A percentile compares a stretch with the other conserved stretches of the same genome.
phyloP scores from a whole-genome alignment of 176 grass and related monocot genomes.

The Areca catechu region DNA sequence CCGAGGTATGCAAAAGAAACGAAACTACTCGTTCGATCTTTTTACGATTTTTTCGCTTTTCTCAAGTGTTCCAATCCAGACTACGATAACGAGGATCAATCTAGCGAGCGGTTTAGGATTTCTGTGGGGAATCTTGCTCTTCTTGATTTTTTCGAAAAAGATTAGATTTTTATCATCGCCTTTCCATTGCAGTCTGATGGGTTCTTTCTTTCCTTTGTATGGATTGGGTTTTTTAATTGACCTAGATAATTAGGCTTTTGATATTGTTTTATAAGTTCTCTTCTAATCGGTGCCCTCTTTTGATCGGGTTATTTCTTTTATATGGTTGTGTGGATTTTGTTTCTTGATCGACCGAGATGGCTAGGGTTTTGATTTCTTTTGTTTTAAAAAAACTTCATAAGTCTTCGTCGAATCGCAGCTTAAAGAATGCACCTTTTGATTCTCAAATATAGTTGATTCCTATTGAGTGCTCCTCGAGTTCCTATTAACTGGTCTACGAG shows the following conservation, averaged over 20 bases:
- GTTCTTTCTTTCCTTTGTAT: neutral
- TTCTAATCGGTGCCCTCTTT: no score
- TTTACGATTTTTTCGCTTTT: neutral
- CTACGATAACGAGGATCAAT: no score
- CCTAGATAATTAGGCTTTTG: neutral
- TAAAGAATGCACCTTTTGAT: slow-evolving; percentile 42
- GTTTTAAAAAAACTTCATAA: no score
- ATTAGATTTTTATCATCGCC: neutral
- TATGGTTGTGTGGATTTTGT: no score
- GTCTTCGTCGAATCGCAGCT: slow-evolving; percentile 25
- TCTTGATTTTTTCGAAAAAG: neutral
- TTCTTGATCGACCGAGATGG: no score
- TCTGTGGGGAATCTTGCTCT: neutral
- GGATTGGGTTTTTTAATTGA: neutral
- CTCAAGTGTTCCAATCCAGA: neutral
- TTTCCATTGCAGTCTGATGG: neutral
- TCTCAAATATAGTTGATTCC: neutral
- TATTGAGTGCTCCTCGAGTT: slow-evolving; percentile 8
- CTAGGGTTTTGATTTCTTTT: no score
- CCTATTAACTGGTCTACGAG: slow-evolving; percentile 3
- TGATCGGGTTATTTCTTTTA: no score
- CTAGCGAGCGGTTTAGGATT: neutral
- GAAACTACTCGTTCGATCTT: neutral
- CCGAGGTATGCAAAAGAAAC: slow-evolving; percentile 3
- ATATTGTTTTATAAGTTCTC: neutral